These are phyloP conservation scores for Pseudozyma hubeiensis DNA, from an alignment of 1,284 basidiomycete species.

Conservation along the genomic window DNA sequence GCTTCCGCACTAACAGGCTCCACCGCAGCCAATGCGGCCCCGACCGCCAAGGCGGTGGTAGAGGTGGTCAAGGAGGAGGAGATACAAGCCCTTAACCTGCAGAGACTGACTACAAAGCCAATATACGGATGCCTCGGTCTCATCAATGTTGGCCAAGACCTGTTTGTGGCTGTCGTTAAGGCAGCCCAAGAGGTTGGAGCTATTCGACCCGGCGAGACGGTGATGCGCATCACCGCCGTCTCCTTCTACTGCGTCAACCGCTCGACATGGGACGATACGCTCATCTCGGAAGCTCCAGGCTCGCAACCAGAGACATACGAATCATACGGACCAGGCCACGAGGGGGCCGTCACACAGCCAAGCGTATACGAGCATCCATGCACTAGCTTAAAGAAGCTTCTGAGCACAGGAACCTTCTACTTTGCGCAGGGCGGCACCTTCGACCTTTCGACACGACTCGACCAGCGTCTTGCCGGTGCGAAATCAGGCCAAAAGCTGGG, in stretches of 20 bases:
- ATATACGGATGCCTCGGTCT: conserved; percentile 59
- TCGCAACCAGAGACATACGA: conserved; percentile 45
- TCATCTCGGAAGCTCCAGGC: conserved; percentile 30
- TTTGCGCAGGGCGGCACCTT: conserved; percentile 83
- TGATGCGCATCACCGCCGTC: conserved; percentile 56
- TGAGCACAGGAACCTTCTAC: conserved; percentile 93
- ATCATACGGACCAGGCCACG: conserved; percentile 31
- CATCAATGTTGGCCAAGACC: conserved; percentile 62
- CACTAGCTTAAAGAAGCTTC: conserved; percentile 86
- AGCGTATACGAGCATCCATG: conserved; percentile 85
- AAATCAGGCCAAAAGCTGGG: conserved; percentile 37
- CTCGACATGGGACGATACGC: conserved; percentile 55
- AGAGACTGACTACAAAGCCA: conserved; percentile 35
- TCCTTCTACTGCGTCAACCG: conserved; percentile 64
- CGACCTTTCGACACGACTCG: conserved; percentile 75
- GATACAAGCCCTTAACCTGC: conserved; percentile 25
- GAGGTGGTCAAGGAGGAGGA: conserved; percentile 48
- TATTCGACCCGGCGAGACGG: conserved; percentile 48
- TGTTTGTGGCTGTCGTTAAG: conserved; percentile 61
- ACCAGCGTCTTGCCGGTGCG: conserved; percentile 70
- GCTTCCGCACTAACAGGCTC: conserved; percentile 16
- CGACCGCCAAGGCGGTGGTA: conserved; percentile 44
- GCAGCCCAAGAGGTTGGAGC: conserved; percentile 48
- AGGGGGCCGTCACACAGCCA: conserved; percentile 38
- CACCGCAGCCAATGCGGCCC: conserved; percentile 18